Conservation (phyloP, 495 filamentous ascomycete genomes). For the Penicillium arizonense region DNA sequence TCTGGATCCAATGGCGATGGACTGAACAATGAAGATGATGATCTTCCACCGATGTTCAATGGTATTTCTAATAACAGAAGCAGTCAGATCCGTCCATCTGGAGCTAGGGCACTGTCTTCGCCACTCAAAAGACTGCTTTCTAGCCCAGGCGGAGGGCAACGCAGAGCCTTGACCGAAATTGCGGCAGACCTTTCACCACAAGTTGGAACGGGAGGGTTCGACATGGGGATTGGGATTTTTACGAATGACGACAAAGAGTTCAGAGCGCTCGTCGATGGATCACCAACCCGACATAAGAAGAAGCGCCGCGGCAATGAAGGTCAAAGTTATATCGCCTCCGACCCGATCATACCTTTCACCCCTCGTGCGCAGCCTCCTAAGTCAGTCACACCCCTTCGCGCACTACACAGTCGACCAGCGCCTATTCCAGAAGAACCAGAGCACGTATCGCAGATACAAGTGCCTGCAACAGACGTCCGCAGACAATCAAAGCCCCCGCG, state of each 20-base stretch:
- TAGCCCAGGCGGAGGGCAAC: slow-evolving; percentile 42
- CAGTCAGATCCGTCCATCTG: slow-evolving; percentile 22
- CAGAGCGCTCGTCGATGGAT: slow-evolving; percentile 32
- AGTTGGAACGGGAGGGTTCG: slow-evolving; percentile 30
- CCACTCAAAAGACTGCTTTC: slow-evolving; percentile 39
- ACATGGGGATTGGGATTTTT: slow-evolving; percentile 41
- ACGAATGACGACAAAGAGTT: slow-evolving; percentile 46
- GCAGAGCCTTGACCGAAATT: slow-evolving; percentile 46
- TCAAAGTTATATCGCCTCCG: slow-evolving; percentile 30
- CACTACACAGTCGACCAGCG: slow-evolving; percentile 1
- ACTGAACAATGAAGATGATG: slow-evolving; percentile 41
- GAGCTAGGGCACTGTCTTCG: slow-evolving; percentile 26
- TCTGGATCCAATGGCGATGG: slow-evolving; percentile 26
- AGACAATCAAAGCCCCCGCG: slow-evolving; percentile 25
- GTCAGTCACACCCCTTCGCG: slow-evolving; percentile 9
- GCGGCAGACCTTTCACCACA: slow-evolving; percentile 43
- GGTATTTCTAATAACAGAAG: slow-evolving; percentile 12
- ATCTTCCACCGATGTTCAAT: slow-evolving; percentile 37
- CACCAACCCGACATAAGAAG: slow-evolving; percentile 38
- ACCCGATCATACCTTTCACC: slow-evolving; percentile 31
- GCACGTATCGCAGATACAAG: slow-evolving; percentile 7
- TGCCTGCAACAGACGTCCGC: slow-evolving; percentile 12
- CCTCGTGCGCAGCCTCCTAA: slow-evolving; percentile 24
- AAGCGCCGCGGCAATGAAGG: slow-evolving; percentile 38
- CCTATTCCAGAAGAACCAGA: slow-evolving; percentile 11